These are phyloP conservation scores for Yarrowia hollandica DNA, from an alignment of 805 yeast species.

Conservation along the genomic window DNA sequence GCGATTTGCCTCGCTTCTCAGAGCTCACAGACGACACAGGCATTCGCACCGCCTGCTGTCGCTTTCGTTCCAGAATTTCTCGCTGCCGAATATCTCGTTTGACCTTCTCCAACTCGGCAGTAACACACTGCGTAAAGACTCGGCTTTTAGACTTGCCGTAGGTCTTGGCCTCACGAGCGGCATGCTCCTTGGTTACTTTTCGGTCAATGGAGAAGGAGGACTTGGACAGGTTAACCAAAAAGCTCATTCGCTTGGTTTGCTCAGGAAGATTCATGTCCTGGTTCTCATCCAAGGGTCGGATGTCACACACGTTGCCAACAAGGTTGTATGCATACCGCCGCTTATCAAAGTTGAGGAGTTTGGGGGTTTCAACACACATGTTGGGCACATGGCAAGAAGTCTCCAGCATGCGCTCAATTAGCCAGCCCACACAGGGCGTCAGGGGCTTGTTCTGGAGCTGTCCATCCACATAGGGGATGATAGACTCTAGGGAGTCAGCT, in stretches of 20 bases:
- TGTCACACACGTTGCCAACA: slow-evolving; percentile 53
- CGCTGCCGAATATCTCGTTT: slow-evolving; percentile 53
- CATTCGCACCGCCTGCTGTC: slow-evolving; percentile 23
- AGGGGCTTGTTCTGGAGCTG: slow-evolving; percentile 40
- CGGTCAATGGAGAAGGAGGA: slow-evolving; percentile 38
- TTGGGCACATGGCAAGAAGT: slow-evolving; percentile 76
- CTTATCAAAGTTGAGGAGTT: slow-evolving; percentile 82
- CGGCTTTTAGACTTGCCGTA: slow-evolving; percentile 42
- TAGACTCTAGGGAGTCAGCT: slow-evolving; percentile 32
- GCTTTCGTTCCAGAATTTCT: slow-evolving; percentile 41
- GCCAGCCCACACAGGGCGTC: slow-evolving; percentile 92
- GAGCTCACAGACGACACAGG: slow-evolving; percentile 3
- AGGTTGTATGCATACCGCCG: slow-evolving; percentile 66
- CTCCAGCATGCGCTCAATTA: slow-evolving; percentile 74
- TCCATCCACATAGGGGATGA: slow-evolving; percentile 38
- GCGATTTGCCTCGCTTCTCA: slow-evolving; percentile 35
- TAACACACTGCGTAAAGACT: slow-evolving; percentile 50
- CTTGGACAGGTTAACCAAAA: slow-evolving; percentile 40
- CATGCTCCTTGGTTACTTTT: slow-evolving; percentile 43
- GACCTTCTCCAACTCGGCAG: slow-evolving; percentile 53
- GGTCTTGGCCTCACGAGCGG: slow-evolving; percentile 48
- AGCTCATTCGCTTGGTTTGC: slow-evolving; percentile 36
- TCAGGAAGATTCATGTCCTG: slow-evolving; percentile 30
- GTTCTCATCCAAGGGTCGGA: slow-evolving; percentile 39
- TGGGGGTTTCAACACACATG: slow-evolving; percentile 63